Evolutionary conservation across 2,329 filamentous ascomycete species (phyloP), one percentile per base, ranked within the genome.

Genomic region (Malbranchea cinnamomea): DNA sequence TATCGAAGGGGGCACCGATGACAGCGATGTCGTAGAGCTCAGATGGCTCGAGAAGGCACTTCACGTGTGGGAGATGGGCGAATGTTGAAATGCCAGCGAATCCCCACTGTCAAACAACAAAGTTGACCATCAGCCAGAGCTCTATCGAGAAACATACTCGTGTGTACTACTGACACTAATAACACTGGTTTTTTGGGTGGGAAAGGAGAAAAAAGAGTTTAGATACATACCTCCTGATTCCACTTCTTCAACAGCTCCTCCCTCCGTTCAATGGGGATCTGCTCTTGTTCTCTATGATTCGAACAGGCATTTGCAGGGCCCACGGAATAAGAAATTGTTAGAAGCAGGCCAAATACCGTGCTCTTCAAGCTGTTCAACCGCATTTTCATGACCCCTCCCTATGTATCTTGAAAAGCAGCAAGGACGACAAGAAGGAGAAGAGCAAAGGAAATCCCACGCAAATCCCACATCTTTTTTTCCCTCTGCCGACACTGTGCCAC

Each of bases 81-180:
- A 82, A 84, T 20, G 74, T 74, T 31, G 74, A 73, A 38, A 89
- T 79, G 35, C 81, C 81, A 16, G 68, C 67, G 50, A 82, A 89
- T 1, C 63, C 64, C 71, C 71, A 70, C 65, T 69, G 29, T 4
- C 23, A 32, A 20, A 9, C 5, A n/a, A 18, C n/a, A n/a, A n/a
- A n/a, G n/a, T n/a, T n/a, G n/a, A n/a, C 21, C 9, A 23, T 9
- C 9, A 23, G 9, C 9, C n/a, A n/a, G 21, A 9, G 21, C n/a
- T n/a, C 9, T 9, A 9, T 9, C 21, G 9, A 23, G 21, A 9
- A 23, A n/a, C 21, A 23, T n/a, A n/a, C 38, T n/a, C n/a, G n/a
- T n/a, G n/a, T n/a, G n/a, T n/a, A n/a, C n/a, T n/a, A n/a, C n/a
- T n/a, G n/a, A n/a, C n/a, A n/a, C n/a, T n/a, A n/a, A n/a, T n/a